Base-by-base conservation (phyloP, 2,329 filamentous ascomycete species). In the Hortaea werneckii region DNA sequence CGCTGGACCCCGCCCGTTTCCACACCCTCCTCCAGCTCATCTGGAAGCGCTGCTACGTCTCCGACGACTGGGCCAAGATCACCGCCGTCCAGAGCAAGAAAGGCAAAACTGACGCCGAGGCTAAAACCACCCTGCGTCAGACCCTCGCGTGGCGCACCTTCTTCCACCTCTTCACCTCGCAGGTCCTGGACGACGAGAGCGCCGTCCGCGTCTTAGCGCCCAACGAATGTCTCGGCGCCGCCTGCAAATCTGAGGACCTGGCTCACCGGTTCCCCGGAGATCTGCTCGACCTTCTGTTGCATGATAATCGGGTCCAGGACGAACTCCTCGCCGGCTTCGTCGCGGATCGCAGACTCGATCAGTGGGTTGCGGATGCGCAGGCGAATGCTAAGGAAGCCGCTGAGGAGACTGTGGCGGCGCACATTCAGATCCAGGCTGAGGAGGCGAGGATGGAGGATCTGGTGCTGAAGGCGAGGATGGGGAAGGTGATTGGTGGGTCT, bases 21-120 rank as follows among this genome's bases (percentile, higher is more conserved):
- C 74, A 82, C 27, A 67, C 72, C 29, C 61, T 75, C 32, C 67
- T 78, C 42, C 72, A 70, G 49, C 65, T 80, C n/a, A 85, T 96
- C 51, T 98, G 92, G 92, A 83, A 92, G 60, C 80, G 92, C 44
- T 83, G 87, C 50, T 85, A 85, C 58, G 76, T 90, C 54, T 79
- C 82, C 42, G 89, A 95, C 62, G 79, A 95, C 60, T 98, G 92
- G 92, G 71, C 76, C 27, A 73, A 71, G 48, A 77, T 94, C 60
- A 90, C 92, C 59, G 80, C 86, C 54, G 90, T 85, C 0, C 79
- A 82, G 41, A 73, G 83, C 48, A 83, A 49, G 12, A 52, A 50
- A 20, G 53, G 53, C 42, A 53, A 85, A 61, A 79, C 80, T 47
- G 88, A 94, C 58, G 67, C 71, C 3, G 76, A 85, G 50, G 77